These are phyloP conservation scores for Sinapis alba DNA, from an alignment of 441 rosid genomes.

Conservation along the genomic window DNA sequence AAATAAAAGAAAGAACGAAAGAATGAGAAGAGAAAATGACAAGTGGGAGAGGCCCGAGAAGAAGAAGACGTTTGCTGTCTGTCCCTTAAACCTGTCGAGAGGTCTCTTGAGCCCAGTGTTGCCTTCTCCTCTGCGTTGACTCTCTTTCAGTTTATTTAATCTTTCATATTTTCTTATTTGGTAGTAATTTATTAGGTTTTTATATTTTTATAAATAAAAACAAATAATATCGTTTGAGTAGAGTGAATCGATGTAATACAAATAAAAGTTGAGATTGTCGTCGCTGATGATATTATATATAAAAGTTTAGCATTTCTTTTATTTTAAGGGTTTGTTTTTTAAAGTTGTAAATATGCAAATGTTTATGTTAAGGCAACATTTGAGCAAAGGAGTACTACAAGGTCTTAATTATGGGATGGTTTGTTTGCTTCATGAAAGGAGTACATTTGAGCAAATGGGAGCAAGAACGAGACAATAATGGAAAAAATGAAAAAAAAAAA, in stretches of 20 bases:
- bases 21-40: slow-evolving; percentile 17
- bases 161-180: background rate
- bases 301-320: background rate
- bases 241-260: slow-evolving; percentile 11
- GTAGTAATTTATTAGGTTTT: background rate
- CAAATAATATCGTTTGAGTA: background rate
- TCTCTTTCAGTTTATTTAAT: background rate
- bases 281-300: background rate
- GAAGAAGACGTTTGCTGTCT: slow-evolving; percentile 37
- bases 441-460: slow-evolving; percentile 17
- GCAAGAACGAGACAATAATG: slow-evolving; percentile 24
- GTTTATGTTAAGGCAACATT: background rate
- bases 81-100: slow-evolving; percentile 32
- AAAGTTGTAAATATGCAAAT: background rate
- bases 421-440: slow-evolving; percentile 29
- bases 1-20: background rate
- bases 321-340: background rate
- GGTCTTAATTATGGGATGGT: background rate
- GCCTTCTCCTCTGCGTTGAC: slow-evolving; percentile 31
- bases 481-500: background rate
- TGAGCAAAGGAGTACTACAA: background rate
- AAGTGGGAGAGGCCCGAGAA: slow-evolving; percentile 40
- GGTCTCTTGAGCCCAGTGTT: slow-evolving; percentile 40
- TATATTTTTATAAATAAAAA: background rate
- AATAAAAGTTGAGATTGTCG: slow-evolving; percentile 15